Evolutionary conservation across 1,284 basidiomycete genomes (phyloP), one percentile per base, ranked within the genome.

Genomic region (Filobasidium uniguttulatum): DNA sequence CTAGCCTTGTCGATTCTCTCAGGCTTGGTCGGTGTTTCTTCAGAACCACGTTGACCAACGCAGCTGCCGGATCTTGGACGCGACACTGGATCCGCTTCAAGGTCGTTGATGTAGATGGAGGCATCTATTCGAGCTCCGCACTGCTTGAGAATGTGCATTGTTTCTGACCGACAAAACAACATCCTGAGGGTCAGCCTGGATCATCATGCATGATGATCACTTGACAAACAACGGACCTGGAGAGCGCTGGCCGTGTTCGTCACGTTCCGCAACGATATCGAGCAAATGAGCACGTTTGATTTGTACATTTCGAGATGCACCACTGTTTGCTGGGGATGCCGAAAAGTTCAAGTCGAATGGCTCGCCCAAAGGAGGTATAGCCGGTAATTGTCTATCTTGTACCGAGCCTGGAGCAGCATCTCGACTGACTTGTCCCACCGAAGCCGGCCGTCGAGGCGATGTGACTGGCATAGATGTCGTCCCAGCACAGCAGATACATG

Each of bases 201-300:
- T 33, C 10, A 33, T 33, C 31, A 10, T n/a, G 31, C 10, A 10
- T n/a, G n/a, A 33, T 10, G 31, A 33, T 33, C 31, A 10, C 5
- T 9, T 3, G 4, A 3, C 14, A 26, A 8, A 33, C 9, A 40
- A 26, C 44, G 25, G 17, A 44, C 37, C 44, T 33, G 22, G 14
- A 29, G 37, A 22, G 28, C 33, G 44, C 58, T 22, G 28, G 61
- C 62, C 64, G 33, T 62, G 60, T 15, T 60, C 62, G 20, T 63
- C 54, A 8, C 46, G 47, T 33, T 67, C 65, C 8, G 66, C 56
- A 3, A 67, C 60, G 0, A 67, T 55, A 56, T 69, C 67, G 37
- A 62, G 61, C 7, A 64, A 53, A 35, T 66, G 63, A 0, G 67
- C 65, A 31, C 67, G 54, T n/a, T 57, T 49, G 15, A 20, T n/a